Evolutionary conservation across 1,139 yeast genomes (phyloP).

Genomic region (Hyphopichia khmerensis): DNA sequence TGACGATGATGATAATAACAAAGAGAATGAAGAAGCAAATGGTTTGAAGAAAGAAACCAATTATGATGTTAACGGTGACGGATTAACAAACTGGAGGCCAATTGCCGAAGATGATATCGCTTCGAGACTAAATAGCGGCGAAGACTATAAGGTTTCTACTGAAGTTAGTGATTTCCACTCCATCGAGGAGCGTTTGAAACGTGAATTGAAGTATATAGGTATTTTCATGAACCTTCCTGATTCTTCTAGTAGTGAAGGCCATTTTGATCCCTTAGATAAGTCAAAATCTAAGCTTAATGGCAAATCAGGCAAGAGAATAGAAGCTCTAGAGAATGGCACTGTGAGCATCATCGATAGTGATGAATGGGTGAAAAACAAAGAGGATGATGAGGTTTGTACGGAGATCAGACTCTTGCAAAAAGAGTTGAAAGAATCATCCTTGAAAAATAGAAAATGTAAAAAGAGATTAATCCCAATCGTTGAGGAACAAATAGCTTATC

Average conservation of each 20-base stretch:
- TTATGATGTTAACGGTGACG: constrained; percentile 5
- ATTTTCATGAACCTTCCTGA: constrained; percentile 68
- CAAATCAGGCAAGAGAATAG: constrained; percentile 12
- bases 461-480: constrained; percentile 65
- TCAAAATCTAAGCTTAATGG: constrained; percentile 20
- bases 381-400: constrained; percentile 92
- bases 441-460: constrained; percentile 67
- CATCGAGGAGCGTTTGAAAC: constrained; percentile 80
- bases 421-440: constrained; percentile 61
- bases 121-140: constrained; percentile 35
- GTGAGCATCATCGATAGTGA: constrained; percentile 55
- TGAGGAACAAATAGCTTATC: constrained; percentile 94
- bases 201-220: constrained; percentile 89
- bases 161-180: constrained; percentile 64
- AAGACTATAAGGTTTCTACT: constrained; percentile 33
- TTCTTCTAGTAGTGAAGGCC: constrained; percentile 10
- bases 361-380: constrained; percentile 75
- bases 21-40: constrained; percentile 10
- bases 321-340: constrained; percentile 11
- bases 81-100: constrained; percentile 1
- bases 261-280: constrained; percentile 16
- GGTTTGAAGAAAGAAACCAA: constrained; percentile 10
- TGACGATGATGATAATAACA: constrained; percentile 24
- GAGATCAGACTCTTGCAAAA: constrained; percentile 76
- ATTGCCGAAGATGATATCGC: constrained; percentile 40